Evolutionary conservation across 2,329 filamentous ascomycete genomes (phyloP).

Genomic region (Orbilia quercus): DNA sequence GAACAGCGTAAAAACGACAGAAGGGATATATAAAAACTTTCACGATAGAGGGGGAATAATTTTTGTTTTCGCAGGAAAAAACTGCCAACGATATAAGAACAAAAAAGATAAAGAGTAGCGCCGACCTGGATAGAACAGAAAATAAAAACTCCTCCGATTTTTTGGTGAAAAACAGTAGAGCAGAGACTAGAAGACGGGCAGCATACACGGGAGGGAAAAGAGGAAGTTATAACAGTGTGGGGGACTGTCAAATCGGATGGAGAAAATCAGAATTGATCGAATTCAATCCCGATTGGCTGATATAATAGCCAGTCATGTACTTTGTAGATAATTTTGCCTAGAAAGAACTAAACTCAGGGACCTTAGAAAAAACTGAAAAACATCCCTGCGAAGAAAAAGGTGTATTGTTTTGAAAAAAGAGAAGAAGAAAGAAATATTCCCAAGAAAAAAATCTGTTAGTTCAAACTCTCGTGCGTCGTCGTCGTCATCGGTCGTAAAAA

Average conservation of each 20-base stretch:
- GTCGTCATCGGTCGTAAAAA: conserved; percentile 3
- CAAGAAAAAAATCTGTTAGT: background rate
- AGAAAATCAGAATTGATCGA: background rate
- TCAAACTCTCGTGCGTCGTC: background rate
- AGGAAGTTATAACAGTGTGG: background rate
- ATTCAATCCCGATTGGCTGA: background rate
- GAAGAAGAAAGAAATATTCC: background rate
- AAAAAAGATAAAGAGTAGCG: conserved; percentile 33
- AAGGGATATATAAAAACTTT: conserved; percentile 37
- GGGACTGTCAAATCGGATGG: background rate
- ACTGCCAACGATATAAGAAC: conserved; percentile 13
- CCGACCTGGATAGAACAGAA: conserved; percentile 38
- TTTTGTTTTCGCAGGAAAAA: conserved; percentile 54
- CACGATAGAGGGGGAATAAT: conserved; percentile 37
- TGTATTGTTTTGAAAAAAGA: background rate
- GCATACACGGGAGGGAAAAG: no score
- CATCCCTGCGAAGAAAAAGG: background rate
- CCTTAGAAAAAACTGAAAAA: background rate
- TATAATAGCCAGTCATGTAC: background rate
- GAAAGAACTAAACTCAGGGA: background rate
- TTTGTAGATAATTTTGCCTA: background rate
- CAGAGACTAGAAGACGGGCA: conserved; percentile 4
- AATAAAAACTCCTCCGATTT: conserved; percentile 46
- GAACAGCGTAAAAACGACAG: background rate
- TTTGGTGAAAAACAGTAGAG: conserved; percentile 35